Percentiles rank a stretch among this genome's conserved stretches.
phyloP scores from a whole-genome alignment of 2,329 filamentous ascomycete genomes.

The Penicillium oxalicum region DNA sequence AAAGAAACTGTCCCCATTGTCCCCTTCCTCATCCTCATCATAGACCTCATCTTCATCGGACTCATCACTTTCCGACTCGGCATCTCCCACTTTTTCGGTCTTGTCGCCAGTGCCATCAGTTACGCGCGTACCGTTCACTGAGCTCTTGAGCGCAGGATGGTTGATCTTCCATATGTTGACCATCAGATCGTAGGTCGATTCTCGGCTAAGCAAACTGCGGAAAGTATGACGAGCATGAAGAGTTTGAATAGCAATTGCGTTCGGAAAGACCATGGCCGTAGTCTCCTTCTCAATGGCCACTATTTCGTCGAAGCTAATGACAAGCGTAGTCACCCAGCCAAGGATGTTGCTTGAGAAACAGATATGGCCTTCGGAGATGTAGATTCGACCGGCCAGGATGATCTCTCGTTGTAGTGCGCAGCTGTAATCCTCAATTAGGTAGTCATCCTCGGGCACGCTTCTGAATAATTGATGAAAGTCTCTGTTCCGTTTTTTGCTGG shows the following conservation, averaged over 20 bases:
- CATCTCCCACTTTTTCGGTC: slow-evolving; percentile 69
- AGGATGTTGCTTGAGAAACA: slow-evolving; percentile 99
- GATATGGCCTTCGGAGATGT: slow-evolving; percentile 93
- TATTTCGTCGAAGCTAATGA: slow-evolving; percentile 97
- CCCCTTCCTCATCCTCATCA: slow-evolving; percentile 47
- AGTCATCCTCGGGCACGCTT: slow-evolving; percentile 96
- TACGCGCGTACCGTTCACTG: slow-evolving; percentile 78
- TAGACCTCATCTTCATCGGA: slow-evolving; percentile 64
- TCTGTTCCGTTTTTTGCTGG: slow-evolving; percentile 89
- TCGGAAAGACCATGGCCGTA: slow-evolving; percentile 91
- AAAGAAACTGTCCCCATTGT: slow-evolving; percentile 55
- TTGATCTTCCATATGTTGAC: slow-evolving; percentile 98
- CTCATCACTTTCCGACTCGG: slow-evolving; percentile 68
- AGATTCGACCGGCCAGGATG: slow-evolving; percentile 83
- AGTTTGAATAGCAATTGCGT: slow-evolving; percentile 94
- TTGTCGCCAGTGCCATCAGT: slow-evolving; percentile 81
- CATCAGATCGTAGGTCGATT: slow-evolving; percentile 94
- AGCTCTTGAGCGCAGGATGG: slow-evolving; percentile 85
- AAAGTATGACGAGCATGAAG: slow-evolving; percentile 93
- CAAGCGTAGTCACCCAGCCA: slow-evolving; percentile 93
- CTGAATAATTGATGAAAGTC: slow-evolving; percentile 93
- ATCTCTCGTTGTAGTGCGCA: slow-evolving; percentile 95
- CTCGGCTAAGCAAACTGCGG: slow-evolving; percentile 86
- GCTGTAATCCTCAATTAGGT: slow-evolving; percentile 96
- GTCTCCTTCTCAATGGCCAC: slow-evolving; percentile 95